These are phyloP conservation scores for Neurospora sp. DNA, from an alignment of 495 filamentous ascomycete species.

Conservation along the genomic window DNA sequence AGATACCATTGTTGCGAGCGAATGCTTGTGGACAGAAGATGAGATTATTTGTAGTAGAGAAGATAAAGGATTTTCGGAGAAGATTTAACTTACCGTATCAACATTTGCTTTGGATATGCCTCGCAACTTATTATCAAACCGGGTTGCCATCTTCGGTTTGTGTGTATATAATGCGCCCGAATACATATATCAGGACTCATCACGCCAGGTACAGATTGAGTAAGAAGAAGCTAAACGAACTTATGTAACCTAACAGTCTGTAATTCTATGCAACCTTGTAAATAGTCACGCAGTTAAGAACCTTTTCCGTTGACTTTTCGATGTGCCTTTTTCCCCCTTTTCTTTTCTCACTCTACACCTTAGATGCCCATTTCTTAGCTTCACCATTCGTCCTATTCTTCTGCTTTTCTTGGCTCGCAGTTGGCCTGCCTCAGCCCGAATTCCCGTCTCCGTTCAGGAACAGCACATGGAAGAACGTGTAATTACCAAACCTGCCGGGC, in stretches of 20 bases:
- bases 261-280: not conserved
- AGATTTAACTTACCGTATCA: not conserved
- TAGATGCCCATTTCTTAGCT: not conserved
- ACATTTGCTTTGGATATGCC: not conserved
- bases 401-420: not conserved
- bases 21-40: not conserved
- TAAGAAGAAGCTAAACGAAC: not conserved
- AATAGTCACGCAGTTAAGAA: not conserved
- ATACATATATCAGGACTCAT: too few relatives aligned
- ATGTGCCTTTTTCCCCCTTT: not conserved
- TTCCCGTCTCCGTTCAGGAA: not conserved
- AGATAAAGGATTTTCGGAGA: not conserved
- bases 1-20: not conserved
- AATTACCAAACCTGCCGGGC: not conserved
- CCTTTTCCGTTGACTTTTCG: not conserved
- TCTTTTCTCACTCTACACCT: not conserved
- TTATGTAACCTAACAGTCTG: not conserved
- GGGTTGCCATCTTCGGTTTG: not conserved
- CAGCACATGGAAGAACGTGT: not conserved
- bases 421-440: not conserved
- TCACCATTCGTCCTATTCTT: not conserved
- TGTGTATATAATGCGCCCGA: too few relatives aligned
- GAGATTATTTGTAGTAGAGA: not conserved
- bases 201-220: not conserved
- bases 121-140: not conserved